Conservation (phyloP, 345 rosid species). For the Nephelium lappaceum region DNA sequence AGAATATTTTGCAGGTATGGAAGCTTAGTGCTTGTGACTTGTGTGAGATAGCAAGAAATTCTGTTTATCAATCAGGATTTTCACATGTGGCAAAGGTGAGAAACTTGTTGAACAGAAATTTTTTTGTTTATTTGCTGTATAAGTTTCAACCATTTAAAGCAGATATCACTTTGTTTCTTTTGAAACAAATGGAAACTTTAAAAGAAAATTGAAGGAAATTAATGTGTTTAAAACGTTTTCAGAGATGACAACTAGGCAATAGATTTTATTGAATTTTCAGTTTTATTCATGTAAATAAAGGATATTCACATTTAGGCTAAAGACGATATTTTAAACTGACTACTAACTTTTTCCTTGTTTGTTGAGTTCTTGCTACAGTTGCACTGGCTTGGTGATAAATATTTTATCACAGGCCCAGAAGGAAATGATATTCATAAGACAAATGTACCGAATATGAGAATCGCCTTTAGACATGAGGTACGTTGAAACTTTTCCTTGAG, state of each 20-base stretch:
- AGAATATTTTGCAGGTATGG: conserved; percentile 42
- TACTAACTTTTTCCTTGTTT: neutral
- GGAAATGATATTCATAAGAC: conserved; percentile 58
- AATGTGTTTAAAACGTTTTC: neutral
- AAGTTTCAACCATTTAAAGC: neutral
- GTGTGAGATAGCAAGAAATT: conserved; percentile 63
- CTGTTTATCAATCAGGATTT: conserved; percentile 59
- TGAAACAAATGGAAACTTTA: neutral
- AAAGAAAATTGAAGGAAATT: neutral
- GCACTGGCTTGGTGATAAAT: conserved; percentile 56
- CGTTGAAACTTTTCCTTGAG: neutral
- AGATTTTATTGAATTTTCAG: neutral
- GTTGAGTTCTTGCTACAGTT: conserved; percentile 24
- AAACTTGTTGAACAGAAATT: neutral
- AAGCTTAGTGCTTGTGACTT: conserved; percentile 58
- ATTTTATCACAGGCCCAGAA: conserved; percentile 42
- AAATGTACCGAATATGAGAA: conserved; percentile 47
- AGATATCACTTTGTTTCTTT: neutral
- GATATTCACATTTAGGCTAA: neutral
- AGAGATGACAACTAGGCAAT: neutral
- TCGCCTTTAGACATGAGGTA: conserved; percentile 48
- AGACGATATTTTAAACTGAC: neutral
- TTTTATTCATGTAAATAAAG: neutral
- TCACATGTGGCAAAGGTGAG: conserved; percentile 48
- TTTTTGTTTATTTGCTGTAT: neutral